Base-by-base conservation (phyloP, 1,284 basidiomycete species). In the Wallemia mellicola region DNA sequence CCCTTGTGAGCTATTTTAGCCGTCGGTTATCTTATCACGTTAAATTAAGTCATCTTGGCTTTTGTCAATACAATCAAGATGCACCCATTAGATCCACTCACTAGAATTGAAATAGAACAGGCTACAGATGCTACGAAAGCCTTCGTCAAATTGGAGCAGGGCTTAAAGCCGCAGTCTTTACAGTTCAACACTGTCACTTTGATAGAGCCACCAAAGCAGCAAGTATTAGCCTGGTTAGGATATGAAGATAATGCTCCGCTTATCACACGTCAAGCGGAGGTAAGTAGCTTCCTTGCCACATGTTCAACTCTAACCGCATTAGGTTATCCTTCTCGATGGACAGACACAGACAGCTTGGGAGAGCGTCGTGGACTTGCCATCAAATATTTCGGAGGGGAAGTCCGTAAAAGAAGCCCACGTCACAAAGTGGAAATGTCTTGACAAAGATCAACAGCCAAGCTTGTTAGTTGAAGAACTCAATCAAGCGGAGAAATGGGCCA, bases 401-500 rank as follows among this genome's bases (percentile, higher is more conserved):
- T 58, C 56, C 30, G 58, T 64, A n/a, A 64, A 61, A 55, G 63
- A 64, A 32, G 63, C 67, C 7, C 58, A 58, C 3, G 67, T 70
- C n/a, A 63, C 65, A 9, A 58, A 59, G 14, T 69, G 69, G 67
- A 67, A 64, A 27, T 64, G 67, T 38, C 67, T 73, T 1, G 66
- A 67, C n/a, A 64, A 66, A 38, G 68, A 70, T 19, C 63, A 71
- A 9, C 72, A 74, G 63, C 72, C 72, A 0, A 69, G 67, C 11
- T 67, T 74, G 33, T 72, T 73, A 56, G 64, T 69, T 32, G 73
- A 74, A 64, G 73, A 74, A 66, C 69, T 74, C 9, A 65, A 70
- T 55, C 68, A 68, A 65, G 69, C 71, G 32, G 73, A 74, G 64
- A 66, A 70, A 54, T 65, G 70, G 48, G 71, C 72, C 60, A 64